phyloP scores from a whole-genome alignment of 78 protist genomes.

The Neovahlkampfia damariscottae region DNA sequence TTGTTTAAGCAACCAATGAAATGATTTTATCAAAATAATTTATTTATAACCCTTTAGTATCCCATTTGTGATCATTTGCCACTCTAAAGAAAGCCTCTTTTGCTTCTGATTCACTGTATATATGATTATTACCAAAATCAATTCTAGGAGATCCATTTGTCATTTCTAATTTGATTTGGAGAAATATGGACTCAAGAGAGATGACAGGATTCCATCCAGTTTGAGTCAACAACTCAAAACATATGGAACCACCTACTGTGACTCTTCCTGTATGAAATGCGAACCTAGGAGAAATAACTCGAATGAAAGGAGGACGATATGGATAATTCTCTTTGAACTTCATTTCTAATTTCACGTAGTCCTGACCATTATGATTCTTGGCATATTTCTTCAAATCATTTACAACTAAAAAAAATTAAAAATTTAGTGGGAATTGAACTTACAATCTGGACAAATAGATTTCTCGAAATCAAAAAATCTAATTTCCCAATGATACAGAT shows the following conservation, averaged over 20 bases:
- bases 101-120: conserved; percentile 21
- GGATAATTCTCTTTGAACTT: conserved; percentile 24
- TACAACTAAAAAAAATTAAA: too few relatives aligned
- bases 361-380: not conserved
- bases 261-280: conserved; percentile 52
- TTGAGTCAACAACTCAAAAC: conserved; percentile 38
- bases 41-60: too few relatives aligned
- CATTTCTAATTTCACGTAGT: not conserved
- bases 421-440: too few relatives aligned
- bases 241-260: conserved; percentile 55
- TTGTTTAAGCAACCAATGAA: too few relatives aligned
- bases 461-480: conserved; percentile 29
- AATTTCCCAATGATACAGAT: conserved; percentile 33
- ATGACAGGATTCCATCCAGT: conserved; percentile 41
- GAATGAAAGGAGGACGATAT: conserved; percentile 35
- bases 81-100: conserved; percentile 4
- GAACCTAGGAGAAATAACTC: conserved; percentile 48
- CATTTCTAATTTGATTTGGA: conserved; percentile 3
- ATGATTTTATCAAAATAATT: too few relatives aligned
- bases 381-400: too few relatives aligned
- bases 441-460: not conserved
- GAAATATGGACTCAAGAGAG: conserved; percentile 23
- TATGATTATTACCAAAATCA: not conserved
- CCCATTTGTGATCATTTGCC: not conserved
- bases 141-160: conserved; percentile 23